Evolutionary conservation across 139 green algal species (phyloP), one percentile per base, ranked within the genome.

Genomic region (Micromonas commoda): DNA sequence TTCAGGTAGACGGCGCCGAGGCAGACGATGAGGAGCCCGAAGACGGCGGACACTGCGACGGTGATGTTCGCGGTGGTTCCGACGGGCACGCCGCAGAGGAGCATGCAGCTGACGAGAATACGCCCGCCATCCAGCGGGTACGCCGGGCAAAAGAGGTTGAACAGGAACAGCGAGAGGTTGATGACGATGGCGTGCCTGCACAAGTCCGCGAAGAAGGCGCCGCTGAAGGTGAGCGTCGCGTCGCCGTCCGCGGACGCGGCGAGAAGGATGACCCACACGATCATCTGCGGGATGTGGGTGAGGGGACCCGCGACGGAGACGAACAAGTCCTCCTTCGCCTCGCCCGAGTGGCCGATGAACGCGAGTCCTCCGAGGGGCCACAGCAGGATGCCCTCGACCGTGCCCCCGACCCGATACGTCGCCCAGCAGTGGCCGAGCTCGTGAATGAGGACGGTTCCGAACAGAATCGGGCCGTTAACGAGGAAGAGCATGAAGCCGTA

Each of bases 351-450:
- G 13, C 83, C 85, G n/a, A 93, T 74, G 80, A 87, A 93, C 0
- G 90, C 88, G 19, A 93, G 83, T 1, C 90, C 90, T 21, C 90
- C 90, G 16, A 95, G 82, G 24, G 90, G 90, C 90, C 89, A 94
- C 38, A 94, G 83, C 71, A 94, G 76, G 73, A 92, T 92, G 71
- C 73, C 61, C 0, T 90, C 52, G 0, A 82, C 86, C 0, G 78
- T 31, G 0, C 83, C 85, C 32, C 88, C 88, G 26, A 88, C 73
- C 2, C 52, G 77, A 26, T 31, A 64, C 0, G 83, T 72, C 0
- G 82, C 83, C 34, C 80, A 51, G 35, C 65, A 77, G 31, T 93
- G 89, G 0, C 89, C 89, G 21, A 91, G 76, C 80, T 92, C 87
- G 57, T 93, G 87, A 0, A 91, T 76, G 5, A 91, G 71, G 3